These are phyloP conservation scores for Beauveria sp. DNA, from an alignment of 2,329 filamentous ascomycete species.

Conservation along the genomic window DNA sequence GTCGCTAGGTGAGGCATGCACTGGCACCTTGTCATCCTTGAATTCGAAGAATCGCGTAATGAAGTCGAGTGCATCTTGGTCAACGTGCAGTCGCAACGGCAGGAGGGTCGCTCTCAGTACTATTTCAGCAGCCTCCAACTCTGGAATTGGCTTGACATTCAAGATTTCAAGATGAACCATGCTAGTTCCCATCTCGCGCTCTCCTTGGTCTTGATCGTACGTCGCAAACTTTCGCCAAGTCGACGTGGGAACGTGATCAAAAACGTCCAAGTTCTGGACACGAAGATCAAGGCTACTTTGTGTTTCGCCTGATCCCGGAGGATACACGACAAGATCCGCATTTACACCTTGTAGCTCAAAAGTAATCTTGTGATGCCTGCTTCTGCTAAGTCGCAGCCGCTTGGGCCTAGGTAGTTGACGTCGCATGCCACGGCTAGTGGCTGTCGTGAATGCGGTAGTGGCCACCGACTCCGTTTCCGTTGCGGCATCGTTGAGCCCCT, in stretches of 20 bases:
- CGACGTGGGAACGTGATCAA: constrained; percentile 88
- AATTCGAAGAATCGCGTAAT: constrained; percentile 97
- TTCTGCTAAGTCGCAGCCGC: constrained; percentile 69
- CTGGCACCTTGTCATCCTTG: constrained; percentile 63
- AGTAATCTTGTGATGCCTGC: constrained; percentile 88
- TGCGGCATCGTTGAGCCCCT: constrained; percentile 73
- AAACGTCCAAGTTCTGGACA: constrained; percentile 77
- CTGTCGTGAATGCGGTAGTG: constrained; percentile 60
- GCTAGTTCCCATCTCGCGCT: constrained; percentile 74
- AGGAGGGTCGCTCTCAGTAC: constrained; percentile 73
- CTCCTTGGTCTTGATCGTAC: constrained; percentile 80
- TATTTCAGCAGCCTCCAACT: constrained; percentile 82
- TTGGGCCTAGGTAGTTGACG: constrained; percentile 41
- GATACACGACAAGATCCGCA: constrained; percentile 74
- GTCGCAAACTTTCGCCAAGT: constrained; percentile 98
- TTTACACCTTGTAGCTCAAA: constrained; percentile 85
- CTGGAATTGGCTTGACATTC: constrained; percentile 77
- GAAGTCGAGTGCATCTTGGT: constrained; percentile 95
- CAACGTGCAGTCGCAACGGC: constrained; percentile 84
- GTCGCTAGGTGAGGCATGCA: constrained; percentile 56
- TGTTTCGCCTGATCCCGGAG: constrained; percentile 68
- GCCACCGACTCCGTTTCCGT: constrained; percentile 89
- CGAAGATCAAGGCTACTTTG: constrained; percentile 82
- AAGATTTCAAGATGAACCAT: constrained; percentile 88
- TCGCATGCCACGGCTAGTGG: constrained; percentile 42